phyloP scores from a whole-genome alignment of 371 early-diverging fungal genomes.

The Syncephalis plumigaleata region DNA sequence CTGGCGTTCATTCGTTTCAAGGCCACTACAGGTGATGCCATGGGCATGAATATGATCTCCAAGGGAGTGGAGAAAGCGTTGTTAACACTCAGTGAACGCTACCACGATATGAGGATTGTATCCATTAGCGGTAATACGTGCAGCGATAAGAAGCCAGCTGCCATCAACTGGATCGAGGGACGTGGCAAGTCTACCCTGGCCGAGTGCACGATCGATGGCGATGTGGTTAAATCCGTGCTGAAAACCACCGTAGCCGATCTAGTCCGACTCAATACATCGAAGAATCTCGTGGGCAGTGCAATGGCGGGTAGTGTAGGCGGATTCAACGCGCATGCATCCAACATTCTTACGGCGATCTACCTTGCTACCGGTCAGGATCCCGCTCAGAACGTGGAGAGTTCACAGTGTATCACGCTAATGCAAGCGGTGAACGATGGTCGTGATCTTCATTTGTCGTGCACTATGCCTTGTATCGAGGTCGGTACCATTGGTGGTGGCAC shows the following conservation, averaged over 20 bases:
- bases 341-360: slow-evolving; percentile 87
- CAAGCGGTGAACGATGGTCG: slow-evolving; percentile 58
- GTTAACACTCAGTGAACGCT: slow-evolving; percentile 31
- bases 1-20: slow-evolving; percentile 74
- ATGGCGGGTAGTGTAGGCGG: slow-evolving; percentile 93
- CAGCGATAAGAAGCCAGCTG: slow-evolving; percentile 95
- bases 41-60: slow-evolving; percentile 99
- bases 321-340: slow-evolving; percentile 94
- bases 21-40: slow-evolving; percentile 92
- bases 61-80: slow-evolving; percentile 83
- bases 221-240: slow-evolving; percentile 60
- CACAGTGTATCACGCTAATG: slow-evolving; percentile 92
- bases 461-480: slow-evolving; percentile 93
- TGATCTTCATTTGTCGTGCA: slow-evolving; percentile 73
- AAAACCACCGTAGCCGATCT: slow-evolving; percentile 73
- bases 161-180: slow-evolving; percentile 95
- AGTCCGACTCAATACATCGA: slow-evolving; percentile 65
- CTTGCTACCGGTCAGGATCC: slow-evolving; percentile 95
- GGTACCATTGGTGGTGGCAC: slow-evolving; percentile 97
- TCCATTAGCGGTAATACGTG: slow-evolving; percentile 89
- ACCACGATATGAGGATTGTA: slow-evolving; percentile 63
- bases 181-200: slow-evolving; percentile 91
- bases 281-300: slow-evolving; percentile 87
- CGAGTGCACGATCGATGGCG: slow-evolving; percentile 69
- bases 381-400: slow-evolving; percentile 91